phyloP scores from a whole-genome alignment of 2,329 filamentous ascomycete species.

The Alternaria ventricosa region DNA sequence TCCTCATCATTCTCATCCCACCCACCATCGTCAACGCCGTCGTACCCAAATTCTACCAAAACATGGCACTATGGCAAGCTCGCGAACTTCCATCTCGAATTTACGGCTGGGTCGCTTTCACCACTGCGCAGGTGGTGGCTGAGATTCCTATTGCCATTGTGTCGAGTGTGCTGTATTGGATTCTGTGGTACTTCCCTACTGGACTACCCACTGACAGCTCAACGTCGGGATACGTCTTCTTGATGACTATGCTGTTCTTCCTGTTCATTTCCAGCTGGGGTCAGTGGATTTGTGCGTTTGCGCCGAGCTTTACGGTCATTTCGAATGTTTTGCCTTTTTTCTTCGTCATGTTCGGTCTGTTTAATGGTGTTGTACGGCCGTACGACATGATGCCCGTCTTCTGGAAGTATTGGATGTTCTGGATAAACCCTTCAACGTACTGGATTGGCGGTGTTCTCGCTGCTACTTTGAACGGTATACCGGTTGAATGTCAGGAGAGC shows the following conservation, averaged over 20 bases:
- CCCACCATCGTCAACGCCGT: slow-evolving; percentile 76
- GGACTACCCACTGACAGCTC: slow-evolving; percentile 71
- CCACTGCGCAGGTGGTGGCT: slow-evolving; percentile 67
- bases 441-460: slow-evolving; percentile 75
- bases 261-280: slow-evolving; percentile 78
- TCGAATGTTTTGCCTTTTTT: slow-evolving; percentile 78
- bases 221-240: slow-evolving; percentile 75
- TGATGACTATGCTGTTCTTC: slow-evolving; percentile 81
- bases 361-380: slow-evolving; percentile 78
- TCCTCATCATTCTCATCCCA: slow-evolving; percentile 65
- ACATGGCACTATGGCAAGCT: slow-evolving; percentile 74
- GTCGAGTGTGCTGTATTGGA: slow-evolving; percentile 70
- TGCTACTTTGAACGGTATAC: slow-evolving; percentile 63
- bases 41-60: slow-evolving; percentile 78
- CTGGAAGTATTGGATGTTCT: slow-evolving; percentile 77
- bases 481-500: slow-evolving; percentile 51
- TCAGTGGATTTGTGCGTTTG: slow-evolving; percentile 85
- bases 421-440: slow-evolving; percentile 72
- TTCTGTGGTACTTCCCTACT: slow-evolving; percentile 78
- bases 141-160: slow-evolving; percentile 76
- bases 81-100: slow-evolving; percentile 76
- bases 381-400: slow-evolving; percentile 70
- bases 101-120: slow-evolving; percentile 78
- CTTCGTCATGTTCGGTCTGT: slow-evolving; percentile 77
- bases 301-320: slow-evolving; percentile 79